Conservation (phyloP, 2,329 filamentous ascomycete genomes). For the Fusarium luffae region DNA sequence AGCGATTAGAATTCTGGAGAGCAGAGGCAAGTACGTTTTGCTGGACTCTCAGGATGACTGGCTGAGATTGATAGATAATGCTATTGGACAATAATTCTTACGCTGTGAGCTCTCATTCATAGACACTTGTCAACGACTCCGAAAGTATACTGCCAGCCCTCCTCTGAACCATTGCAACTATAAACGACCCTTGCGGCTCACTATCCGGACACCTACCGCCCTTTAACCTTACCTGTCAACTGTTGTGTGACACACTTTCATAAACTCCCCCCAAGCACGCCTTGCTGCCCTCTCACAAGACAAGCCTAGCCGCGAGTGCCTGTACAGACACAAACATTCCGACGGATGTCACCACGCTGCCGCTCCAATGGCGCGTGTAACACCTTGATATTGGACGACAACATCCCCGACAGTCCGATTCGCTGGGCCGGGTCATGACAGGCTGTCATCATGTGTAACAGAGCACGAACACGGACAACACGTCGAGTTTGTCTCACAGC, state of each 20-base stretch:
- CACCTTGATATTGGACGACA: slow-evolving; percentile 1
- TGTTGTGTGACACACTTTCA: slow-evolving; percentile 13
- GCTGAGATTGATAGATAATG: not conserved
- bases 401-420: slow-evolving; percentile 25
- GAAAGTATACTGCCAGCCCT: not conserved
- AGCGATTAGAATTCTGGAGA: slow-evolving; percentile 58
- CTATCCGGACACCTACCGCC: not conserved
- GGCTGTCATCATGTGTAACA: slow-evolving; percentile 11
- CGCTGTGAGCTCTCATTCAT: not conserved
- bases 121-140: not conserved
- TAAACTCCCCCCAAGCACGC: not conserved
- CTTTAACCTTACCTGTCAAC: not conserved
- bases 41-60: not conserved
- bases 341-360: slow-evolving; percentile 23
- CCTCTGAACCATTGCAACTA: not conserved
- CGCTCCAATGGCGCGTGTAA: not conserved
- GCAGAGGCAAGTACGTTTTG: not conserved
- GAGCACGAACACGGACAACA: not conserved
- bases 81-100: not conserved
- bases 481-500: slow-evolving; percentile 11
- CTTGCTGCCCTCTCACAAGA: slow-evolving; percentile 28
- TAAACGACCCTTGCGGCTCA: not conserved
- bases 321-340: slow-evolving; percentile 28
- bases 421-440: slow-evolving; percentile 20
- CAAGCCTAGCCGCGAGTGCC: not conserved